Evolutionary conservation across 768 basidiomycete genomes (phyloP).

Genomic region (Leccinum ochraceum): DNA sequence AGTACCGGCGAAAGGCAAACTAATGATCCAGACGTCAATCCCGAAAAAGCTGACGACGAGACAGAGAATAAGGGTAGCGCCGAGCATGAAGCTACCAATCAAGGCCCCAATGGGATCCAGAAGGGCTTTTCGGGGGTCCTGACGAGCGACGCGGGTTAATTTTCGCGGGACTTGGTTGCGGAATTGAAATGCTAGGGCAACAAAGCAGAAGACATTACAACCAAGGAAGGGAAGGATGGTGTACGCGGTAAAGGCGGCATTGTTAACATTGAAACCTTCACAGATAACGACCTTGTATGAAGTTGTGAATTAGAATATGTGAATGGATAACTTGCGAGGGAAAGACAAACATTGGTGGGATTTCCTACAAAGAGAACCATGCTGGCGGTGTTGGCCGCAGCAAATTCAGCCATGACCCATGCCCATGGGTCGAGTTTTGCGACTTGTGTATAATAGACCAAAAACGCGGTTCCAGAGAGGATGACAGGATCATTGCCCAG

Average conservation of each 20-base stretch:
- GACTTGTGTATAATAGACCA: slow-evolving; percentile 83
- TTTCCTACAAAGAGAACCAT: slow-evolving; percentile 84
- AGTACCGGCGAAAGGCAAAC: slow-evolving; percentile 72
- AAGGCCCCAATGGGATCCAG: slow-evolving; percentile 73
- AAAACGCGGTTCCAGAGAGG: slow-evolving; percentile 86
- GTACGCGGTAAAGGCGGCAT: slow-evolving; percentile 79
- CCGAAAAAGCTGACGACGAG: slow-evolving; percentile 76
- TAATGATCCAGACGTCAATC: slow-evolving; percentile 83
- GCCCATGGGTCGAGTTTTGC: slow-evolving; percentile 49
- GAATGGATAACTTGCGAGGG: neutral
- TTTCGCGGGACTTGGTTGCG: slow-evolving; percentile 51
- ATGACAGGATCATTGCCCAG: slow-evolving; percentile 97
- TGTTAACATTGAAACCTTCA: slow-evolving; percentile 79
- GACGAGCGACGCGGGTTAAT: slow-evolving; percentile 37
- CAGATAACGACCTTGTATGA: slow-evolving; percentile 65
- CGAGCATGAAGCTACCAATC: slow-evolving; percentile 69
- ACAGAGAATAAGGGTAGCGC: slow-evolving; percentile 66
- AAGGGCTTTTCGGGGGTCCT: slow-evolving; percentile 61
- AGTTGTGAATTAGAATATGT: neutral
- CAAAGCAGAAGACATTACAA: slow-evolving; percentile 60
- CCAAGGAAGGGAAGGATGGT: slow-evolving; percentile 80
- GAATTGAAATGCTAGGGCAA: slow-evolving; percentile 61
- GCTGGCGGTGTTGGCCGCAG: slow-evolving; percentile 77
- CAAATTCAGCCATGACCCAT: slow-evolving; percentile 77
- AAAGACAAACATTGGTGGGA: slow-evolving; percentile 69